These are phyloP conservation scores for Melampsora medusae DNA, from an alignment of 1,284 basidiomycete genomes.

Conservation along the genomic window DNA sequence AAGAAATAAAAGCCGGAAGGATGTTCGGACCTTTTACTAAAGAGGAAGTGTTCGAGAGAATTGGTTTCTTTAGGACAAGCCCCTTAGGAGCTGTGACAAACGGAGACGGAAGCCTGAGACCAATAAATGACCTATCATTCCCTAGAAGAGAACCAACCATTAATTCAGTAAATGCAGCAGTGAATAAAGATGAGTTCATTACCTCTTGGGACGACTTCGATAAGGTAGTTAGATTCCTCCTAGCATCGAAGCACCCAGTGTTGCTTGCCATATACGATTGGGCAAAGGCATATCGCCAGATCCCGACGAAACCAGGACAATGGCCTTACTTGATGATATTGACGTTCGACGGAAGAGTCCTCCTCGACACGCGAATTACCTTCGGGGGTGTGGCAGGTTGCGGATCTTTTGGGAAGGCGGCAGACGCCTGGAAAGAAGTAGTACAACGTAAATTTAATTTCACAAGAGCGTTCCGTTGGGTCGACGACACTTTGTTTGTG, in stretches of 20 bases:
- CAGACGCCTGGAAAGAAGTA: background rate
- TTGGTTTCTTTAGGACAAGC: background rate
- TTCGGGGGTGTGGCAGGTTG: no score
- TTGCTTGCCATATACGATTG: background rate
- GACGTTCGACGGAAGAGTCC: background rate
- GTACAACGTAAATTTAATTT: background rate
- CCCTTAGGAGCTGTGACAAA: background rate
- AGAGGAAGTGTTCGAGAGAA: background rate
- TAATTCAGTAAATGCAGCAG: background rate
- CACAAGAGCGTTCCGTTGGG: no score
- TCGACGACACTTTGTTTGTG: no score
- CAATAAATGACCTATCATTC: conserved; percentile 13
- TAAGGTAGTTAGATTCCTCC: background rate
- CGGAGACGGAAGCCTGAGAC: background rate
- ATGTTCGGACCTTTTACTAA: conserved; percentile 1
- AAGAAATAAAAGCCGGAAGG: background rate
- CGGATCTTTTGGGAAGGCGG: background rate
- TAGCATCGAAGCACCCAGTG: background rate
- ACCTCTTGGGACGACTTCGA: background rate
- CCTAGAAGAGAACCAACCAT: background rate
- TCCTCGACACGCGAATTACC: background rate
- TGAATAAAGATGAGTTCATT: background rate
- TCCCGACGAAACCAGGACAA: background rate
- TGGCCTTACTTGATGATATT: background rate
- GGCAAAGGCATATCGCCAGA: background rate